phyloP scores from a whole-genome alignment of 306 rosid genomes.

The Casuarina equisetifolia region DNA sequence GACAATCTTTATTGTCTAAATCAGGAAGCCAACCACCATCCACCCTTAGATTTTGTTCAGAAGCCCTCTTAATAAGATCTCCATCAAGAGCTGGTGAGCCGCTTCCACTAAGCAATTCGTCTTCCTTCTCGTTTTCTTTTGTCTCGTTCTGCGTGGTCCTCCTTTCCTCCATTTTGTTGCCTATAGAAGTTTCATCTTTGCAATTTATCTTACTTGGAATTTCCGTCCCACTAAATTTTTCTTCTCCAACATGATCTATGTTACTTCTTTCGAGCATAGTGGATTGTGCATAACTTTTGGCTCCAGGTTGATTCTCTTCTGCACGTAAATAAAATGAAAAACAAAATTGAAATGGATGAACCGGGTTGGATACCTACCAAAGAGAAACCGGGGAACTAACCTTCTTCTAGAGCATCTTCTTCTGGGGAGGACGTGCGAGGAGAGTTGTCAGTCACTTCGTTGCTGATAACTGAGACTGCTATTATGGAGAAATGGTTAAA shows the following conservation, averaged over 20 bases:
- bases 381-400: neutral
- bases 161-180: neutral
- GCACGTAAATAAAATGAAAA: neutral
- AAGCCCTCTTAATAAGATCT: neutral
- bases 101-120: neutral
- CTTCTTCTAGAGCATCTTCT: neutral
- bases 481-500: neutral
- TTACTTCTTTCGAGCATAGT: neutral
- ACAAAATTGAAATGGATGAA: neutral
- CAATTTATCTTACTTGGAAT: neutral
- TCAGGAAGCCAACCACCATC: neutral
- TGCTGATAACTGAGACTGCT: neutral
- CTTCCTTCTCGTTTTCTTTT: constrained; percentile 5
- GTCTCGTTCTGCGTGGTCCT: neutral
- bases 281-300: neutral
- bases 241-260: neutral
- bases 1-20: constrained; percentile 1
- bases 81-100: neutral
- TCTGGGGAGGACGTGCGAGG: neutral
- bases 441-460: neutral
- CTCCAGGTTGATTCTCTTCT: constrained; percentile 13
- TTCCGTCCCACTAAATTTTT: neutral
- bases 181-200: neutral
- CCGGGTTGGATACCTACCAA: neutral
- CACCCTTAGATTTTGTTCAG: constrained; percentile 8